Evolutionary conservation across 2,329 filamentous ascomycete species (phyloP), one percentile per base, ranked within the genome.

Genomic region (Fusarium sp.): DNA sequence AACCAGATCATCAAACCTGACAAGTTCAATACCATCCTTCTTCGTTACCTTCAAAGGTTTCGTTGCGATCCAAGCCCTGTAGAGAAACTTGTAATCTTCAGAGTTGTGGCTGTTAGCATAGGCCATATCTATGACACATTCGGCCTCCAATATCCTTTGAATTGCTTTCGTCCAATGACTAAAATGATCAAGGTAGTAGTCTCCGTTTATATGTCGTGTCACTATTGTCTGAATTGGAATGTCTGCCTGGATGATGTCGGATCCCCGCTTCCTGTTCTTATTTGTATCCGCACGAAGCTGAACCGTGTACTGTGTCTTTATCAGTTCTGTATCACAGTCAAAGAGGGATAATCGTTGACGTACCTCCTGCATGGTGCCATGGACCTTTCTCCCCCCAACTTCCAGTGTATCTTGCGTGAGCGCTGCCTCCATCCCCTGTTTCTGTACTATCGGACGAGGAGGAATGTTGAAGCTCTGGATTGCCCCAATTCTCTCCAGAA

Each of bases 401-500:
- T 25, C 16, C 2, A 3, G 0, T 9, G 27, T 15, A 8, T 44
- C 51, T 22, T 44, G 13, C 0, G 22, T 20, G 2, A 54, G 51
- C 0, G 20, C 10, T 8, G 1, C 15, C 1, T 2, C 15, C n/a
- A 40, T 2, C 1, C 7, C 4, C 11, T 16, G 27, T 8, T 15
- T 8, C 1, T 10, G 4, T 2, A 2, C 3, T 15, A 29, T 7
- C 9, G 22, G 8, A 5, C 8, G 2, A 24, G n/a, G 10, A 16
- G 40, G 20, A 32, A 44, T 30, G 5, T 16, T 8, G 7, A 54
- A 44, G 22, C n/a, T 5, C 6, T 20, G 6, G 0, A 24, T 10
- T n/a, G 15, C 25, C 10, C 51, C 51, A 2, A 45, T 45, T 3
- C 3, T 8, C 6, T 24, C 8, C 15, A 54, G 40, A 9, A 32